A percentile compares a stretch with the other conserved stretches of the same genome.
phyloP scores from a whole-genome alignment of 495 filamentous ascomycete genomes.

The Podospora anserina region DNA sequence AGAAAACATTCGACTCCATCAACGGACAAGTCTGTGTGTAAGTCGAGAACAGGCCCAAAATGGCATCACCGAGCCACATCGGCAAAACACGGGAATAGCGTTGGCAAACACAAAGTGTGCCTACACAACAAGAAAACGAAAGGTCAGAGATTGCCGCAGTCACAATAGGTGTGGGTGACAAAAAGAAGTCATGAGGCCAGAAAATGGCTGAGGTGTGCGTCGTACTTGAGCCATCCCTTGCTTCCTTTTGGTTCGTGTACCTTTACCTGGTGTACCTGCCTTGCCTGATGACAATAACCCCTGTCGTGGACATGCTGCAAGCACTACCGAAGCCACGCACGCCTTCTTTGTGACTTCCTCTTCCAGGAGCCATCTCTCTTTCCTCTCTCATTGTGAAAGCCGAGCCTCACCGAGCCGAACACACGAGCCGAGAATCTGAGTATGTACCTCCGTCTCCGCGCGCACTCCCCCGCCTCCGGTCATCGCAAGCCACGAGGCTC shows the following conservation, averaged over 20 bases:
- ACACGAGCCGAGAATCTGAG: neutral
- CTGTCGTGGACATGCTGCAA: neutral
- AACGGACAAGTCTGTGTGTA: slow-evolving; percentile 6
- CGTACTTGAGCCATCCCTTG: neutral
- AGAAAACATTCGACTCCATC: neutral
- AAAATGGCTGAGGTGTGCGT: neutral
- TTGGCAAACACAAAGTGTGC: neutral
- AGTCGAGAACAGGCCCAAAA: neutral
- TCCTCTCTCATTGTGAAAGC: neutral
- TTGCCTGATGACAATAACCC: neutral
- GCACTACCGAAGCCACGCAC: neutral
- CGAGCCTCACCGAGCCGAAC: neutral
- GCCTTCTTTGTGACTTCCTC: neutral
- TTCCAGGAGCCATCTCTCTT: neutral
- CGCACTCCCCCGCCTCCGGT: neutral
- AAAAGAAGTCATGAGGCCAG: neutral
- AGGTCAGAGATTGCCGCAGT: neutral
- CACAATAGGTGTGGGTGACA: neutral
- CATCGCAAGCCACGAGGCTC: neutral
- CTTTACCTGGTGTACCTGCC: too few relatives aligned
- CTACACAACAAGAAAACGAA: neutral
- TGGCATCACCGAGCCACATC: neutral
- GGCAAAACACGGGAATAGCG: neutral
- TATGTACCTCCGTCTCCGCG: neutral
- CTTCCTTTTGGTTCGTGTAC: neutral